phyloP scores from a whole-genome alignment of 768 basidiomycete genomes.

The Rossbeevera mucosa region DNA sequence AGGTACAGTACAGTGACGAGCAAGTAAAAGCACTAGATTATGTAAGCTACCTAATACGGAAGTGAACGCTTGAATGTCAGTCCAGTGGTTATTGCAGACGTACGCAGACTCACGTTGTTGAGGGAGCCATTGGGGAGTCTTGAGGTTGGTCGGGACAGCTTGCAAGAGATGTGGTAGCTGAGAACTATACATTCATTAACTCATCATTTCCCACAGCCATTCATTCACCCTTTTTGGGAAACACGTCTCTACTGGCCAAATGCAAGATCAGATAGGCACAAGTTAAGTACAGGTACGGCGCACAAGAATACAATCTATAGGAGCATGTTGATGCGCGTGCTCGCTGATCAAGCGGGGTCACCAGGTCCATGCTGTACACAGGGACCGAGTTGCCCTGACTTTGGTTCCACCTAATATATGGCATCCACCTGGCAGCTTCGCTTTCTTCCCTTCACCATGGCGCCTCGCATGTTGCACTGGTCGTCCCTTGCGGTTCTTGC shows the following conservation, averaged over 20 bases:
- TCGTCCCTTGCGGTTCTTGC: constrained; percentile 16
- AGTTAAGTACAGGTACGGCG: background rate
- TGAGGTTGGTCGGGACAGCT: constrained; percentile 30
- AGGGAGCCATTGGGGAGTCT: constrained; percentile 43
- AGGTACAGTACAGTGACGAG: no score
- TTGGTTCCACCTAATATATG: background rate
- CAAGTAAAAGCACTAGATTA: no score
- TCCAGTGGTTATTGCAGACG: background rate
- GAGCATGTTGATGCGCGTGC: background rate
- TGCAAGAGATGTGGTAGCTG: constrained; percentile 34
- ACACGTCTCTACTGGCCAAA: no score
- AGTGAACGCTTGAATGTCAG: constrained; percentile 3
- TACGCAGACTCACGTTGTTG: constrained; percentile 46
- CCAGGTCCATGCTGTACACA: constrained; percentile 7
- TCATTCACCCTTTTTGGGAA: background rate
- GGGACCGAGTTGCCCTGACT: constrained; percentile 5
- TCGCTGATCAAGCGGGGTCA: background rate
- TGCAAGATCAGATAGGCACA: background rate
- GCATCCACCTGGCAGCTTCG: background rate
- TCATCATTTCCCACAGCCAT: constrained; percentile 24
- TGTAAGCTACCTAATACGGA: no score
- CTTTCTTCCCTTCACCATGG: constrained; percentile 8
- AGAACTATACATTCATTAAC: constrained; percentile 35
- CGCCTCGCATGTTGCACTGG: constrained; percentile 4
- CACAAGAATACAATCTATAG: background rate